Conservation (phyloP, 2,329 filamentous ascomycete genomes). For the Colletotrichum agaves region DNA sequence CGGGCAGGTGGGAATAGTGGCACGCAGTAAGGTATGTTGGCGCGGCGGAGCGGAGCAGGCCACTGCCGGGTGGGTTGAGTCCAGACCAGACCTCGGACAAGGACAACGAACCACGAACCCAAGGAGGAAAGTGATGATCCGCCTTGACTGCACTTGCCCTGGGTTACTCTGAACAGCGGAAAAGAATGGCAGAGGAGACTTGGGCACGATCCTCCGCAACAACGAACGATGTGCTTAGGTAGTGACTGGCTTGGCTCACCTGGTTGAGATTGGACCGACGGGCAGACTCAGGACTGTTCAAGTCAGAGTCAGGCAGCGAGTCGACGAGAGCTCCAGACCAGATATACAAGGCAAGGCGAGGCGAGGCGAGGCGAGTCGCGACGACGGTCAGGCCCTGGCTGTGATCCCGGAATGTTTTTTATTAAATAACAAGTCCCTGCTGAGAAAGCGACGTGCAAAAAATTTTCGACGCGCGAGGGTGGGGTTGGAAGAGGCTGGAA, state of each 20-base stretch:
- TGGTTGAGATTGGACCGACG: slow-evolving; percentile 23
- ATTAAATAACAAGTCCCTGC: slow-evolving; percentile 28
- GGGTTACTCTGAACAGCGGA: background rate
- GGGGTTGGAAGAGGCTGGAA: slow-evolving; percentile 38
- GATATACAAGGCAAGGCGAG: slow-evolving; percentile 13
- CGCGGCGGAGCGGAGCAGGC: slow-evolving; percentile 7
- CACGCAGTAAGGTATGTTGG: slow-evolving; percentile 18
- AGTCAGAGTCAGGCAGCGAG: background rate
- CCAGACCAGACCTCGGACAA: background rate
- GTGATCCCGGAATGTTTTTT: slow-evolving; percentile 36
- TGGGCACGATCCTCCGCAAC: slow-evolving; percentile 34
- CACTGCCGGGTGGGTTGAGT: slow-evolving; percentile 19
- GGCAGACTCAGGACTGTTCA: background rate
- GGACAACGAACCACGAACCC: background rate
- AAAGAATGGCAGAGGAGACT: slow-evolving; percentile 17
- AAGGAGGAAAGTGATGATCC: slow-evolving; percentile 3
- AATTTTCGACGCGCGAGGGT: slow-evolving; percentile 31
- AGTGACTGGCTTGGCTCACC: slow-evolving; percentile 36
- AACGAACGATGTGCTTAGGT: slow-evolving; percentile 28
- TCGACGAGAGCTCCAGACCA: slow-evolving; percentile 31
- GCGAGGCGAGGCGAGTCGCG: slow-evolving; percentile 20
- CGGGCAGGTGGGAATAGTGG: slow-evolving; percentile 34
- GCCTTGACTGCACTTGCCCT: slow-evolving; percentile 30
- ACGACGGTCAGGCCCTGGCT: slow-evolving; percentile 24
- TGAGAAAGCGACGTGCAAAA: slow-evolving; percentile 18